Evolutionary conservation across 352 stramenopile species (phyloP).

Genomic region (Plasmopara muralis): DNA sequence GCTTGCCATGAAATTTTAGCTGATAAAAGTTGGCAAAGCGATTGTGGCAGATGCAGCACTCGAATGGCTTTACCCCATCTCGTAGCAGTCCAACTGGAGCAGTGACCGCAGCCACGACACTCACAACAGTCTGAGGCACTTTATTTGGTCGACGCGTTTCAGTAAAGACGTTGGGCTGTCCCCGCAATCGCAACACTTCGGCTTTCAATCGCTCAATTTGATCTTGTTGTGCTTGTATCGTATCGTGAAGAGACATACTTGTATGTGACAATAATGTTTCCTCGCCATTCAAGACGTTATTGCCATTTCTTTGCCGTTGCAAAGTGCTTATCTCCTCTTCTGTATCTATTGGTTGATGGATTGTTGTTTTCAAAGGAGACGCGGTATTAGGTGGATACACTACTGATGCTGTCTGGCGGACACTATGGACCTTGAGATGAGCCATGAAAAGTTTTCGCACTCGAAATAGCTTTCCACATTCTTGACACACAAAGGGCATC

Average conservation of each 20-base stretch:
- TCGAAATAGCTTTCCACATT: no score
- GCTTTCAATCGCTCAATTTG: slow-evolving; percentile 38
- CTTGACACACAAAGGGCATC: no score
- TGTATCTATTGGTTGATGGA: no score
- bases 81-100: slow-evolving; percentile 47
- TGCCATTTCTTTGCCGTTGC: no score
- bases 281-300: neutral
- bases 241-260: slow-evolving; percentile 27
- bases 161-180: slow-evolving; percentile 1
- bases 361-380: no score
- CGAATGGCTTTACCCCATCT: slow-evolving; percentile 58
- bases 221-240: slow-evolving; percentile 35
- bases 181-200: slow-evolving; percentile 30
- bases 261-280: slow-evolving; percentile 7
- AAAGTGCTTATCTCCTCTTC: no score
- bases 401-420: no score
- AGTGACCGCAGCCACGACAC: slow-evolving; percentile 5
- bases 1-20: slow-evolving; percentile 62
- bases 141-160: no score
- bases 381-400: no score
- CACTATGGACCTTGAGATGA: no score
- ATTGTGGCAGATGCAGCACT: slow-evolving; percentile 48
- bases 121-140: no score
- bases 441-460: no score
- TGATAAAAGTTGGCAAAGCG: slow-evolving; percentile 66